A percentile compares a stretch with the other conserved stretches of the same genome.
Conservation (phyloP, 2,329 filamentous ascomycete genomes). For the Ceratocystiopsis minuta region DNA sequence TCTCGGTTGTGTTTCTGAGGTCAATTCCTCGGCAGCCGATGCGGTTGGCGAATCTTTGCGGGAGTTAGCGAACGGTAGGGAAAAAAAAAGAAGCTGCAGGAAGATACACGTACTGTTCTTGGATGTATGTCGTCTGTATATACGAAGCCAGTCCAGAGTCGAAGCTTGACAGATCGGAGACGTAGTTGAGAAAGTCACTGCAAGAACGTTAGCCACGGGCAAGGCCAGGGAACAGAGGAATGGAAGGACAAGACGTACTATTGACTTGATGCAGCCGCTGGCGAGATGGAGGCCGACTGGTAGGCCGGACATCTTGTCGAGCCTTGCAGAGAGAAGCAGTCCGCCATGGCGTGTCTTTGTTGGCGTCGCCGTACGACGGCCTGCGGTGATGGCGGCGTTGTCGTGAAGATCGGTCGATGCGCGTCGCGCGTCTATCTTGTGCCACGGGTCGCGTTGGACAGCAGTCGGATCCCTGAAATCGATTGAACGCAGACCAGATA, state of each 20-base stretch:
- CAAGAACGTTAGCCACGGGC: background rate
- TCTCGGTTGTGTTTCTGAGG: constrained; percentile 56
- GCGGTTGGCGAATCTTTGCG: constrained; percentile 58
- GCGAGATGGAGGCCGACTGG: constrained; percentile 50
- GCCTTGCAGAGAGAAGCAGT: constrained; percentile 48
- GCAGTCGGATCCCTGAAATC: too few relatives aligned
- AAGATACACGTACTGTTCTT: constrained; percentile 46
- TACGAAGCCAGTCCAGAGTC: constrained; percentile 58
- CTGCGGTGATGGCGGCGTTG: too few relatives aligned
- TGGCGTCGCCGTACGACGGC: too few relatives aligned
- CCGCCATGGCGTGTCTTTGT: constrained; percentile 12
- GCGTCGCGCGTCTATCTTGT: too few relatives aligned
- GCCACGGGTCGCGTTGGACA: too few relatives aligned
- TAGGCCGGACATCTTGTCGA: constrained; percentile 60
- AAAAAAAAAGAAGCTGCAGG: background rate
- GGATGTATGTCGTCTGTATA: constrained; percentile 56
- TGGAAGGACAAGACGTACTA: constrained; percentile 17
- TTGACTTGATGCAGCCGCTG: constrained; percentile 12
- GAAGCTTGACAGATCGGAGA: constrained; percentile 59
- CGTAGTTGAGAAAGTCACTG: constrained; percentile 72
- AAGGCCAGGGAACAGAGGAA: background rate
- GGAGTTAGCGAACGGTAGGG: background rate
- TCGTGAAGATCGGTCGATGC: too few relatives aligned
- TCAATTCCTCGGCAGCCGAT: constrained; percentile 69
- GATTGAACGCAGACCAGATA: too few relatives aligned